These are phyloP conservation scores for Phytophthora sp. DNA, from an alignment of 352 stramenopile species.

Conservation along the genomic window DNA sequence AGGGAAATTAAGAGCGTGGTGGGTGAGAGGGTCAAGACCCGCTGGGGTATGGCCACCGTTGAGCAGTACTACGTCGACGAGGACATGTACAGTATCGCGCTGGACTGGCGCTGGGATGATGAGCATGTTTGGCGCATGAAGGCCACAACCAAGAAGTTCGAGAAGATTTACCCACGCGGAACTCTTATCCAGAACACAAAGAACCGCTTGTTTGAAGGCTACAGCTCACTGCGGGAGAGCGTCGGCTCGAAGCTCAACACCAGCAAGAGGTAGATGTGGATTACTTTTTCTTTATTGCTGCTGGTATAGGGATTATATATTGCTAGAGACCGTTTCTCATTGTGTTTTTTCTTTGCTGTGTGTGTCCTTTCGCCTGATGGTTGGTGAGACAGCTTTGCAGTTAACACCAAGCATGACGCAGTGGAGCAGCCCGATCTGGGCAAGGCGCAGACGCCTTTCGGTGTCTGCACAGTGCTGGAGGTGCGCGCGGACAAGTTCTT, in stretches of 20 bases:
- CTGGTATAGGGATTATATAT: conserved; percentile 36
- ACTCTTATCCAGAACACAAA: conserved; percentile 85
- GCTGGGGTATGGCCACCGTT: conserved; percentile 83
- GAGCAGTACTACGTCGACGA: conserved; percentile 89
- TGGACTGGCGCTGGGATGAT: conserved; percentile 90
- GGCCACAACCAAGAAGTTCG: conserved; percentile 90
- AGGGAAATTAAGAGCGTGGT: conserved; percentile 87
- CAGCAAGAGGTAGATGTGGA: conserved; percentile 45
- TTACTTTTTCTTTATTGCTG: conserved; percentile 19
- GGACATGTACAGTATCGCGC: conserved; percentile 89
- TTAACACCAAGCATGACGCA: conserved; percentile 33
- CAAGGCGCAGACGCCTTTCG: conserved; percentile 59
- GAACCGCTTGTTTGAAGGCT: conserved; percentile 79
- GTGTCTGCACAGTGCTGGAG: conserved; percentile 52
- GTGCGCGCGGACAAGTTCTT: conserved; percentile 62
- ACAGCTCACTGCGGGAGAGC: conserved; percentile 74
- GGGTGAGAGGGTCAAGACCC: conserved; percentile 83
- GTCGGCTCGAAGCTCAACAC: conserved; percentile 73
- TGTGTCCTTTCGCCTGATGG: conserved; percentile 22
- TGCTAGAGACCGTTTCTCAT: conserved; percentile 38
- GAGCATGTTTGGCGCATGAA: conserved; percentile 91
- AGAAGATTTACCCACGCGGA: conserved; percentile 67
- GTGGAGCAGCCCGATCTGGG: conserved; percentile 35
- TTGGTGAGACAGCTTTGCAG: conserved; percentile 30
- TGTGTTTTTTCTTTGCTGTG: conserved; percentile 23